phyloP scores from a whole-genome alignment of 148 eudicot genomes.

The Cornus kousa region DNA sequence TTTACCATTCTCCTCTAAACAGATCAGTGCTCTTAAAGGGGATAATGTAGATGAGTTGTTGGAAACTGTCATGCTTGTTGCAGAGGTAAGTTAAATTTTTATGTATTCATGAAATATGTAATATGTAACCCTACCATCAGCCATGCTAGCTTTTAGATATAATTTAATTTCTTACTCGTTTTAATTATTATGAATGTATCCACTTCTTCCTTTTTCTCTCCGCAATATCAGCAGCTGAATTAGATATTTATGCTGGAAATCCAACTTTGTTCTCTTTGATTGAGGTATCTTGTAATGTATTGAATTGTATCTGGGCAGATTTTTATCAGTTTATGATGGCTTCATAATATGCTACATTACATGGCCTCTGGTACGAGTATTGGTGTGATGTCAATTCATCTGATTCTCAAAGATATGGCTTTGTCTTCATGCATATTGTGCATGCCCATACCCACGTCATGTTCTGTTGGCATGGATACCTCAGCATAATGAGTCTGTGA shows the following conservation, averaged over 20 bases:
- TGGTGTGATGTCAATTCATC: neutral
- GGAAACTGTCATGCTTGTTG: conserved; percentile 96
- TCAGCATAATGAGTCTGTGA: neutral
- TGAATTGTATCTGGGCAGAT: neutral
- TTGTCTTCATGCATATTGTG: neutral
- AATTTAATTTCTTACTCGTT: neutral
- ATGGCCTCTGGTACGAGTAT: neutral
- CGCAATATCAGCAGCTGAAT: neutral
- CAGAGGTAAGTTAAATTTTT: conserved; percentile 61
- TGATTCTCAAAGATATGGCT: neutral
- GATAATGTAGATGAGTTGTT: conserved; percentile 82
- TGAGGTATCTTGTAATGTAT: conserved; percentile 9
- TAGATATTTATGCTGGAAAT: neutral
- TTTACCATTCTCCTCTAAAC: conserved; percentile 6
- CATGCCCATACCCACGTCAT: neutral
- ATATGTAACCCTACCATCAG: neutral
- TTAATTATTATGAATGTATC: neutral
- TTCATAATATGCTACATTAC: neutral
- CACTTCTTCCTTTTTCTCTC: neutral
- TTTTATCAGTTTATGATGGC: neutral
- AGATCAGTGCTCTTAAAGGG: conserved; percentile 99
- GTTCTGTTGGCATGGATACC: neutral
- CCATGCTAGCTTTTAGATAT: neutral
- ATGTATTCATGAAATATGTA: conserved; percentile 1
- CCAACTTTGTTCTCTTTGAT: neutral